These are phyloP conservation scores for Clonostachys chloroleuca DNA, from an alignment of 2,329 filamentous ascomycete genomes.

Conservation along the genomic window DNA sequence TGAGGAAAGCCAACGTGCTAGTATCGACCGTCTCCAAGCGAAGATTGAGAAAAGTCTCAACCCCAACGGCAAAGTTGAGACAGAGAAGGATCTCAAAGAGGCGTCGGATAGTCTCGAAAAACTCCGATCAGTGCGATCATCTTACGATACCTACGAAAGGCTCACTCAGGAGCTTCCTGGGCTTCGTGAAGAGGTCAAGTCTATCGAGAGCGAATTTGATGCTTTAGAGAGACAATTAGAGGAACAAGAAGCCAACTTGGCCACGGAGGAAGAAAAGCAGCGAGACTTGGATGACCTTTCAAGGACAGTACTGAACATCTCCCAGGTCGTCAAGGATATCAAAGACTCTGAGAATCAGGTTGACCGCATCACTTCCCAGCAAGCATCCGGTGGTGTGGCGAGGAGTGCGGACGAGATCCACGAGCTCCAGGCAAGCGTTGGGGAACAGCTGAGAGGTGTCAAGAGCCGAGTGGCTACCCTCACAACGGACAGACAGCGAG, in stretches of 20 bases:
- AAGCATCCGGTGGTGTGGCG: slow-evolving; percentile 60
- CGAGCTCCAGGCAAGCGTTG: slow-evolving; percentile 62
- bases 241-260: slow-evolving; percentile 61
- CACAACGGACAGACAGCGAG: slow-evolving; percentile 65
- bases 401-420: slow-evolving; percentile 82
- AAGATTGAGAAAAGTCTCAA: slow-evolving; percentile 62
- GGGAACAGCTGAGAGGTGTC: slow-evolving; percentile 61
- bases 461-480: slow-evolving; percentile 64
- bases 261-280: slow-evolving; percentile 59
- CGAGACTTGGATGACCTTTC: slow-evolving; percentile 71
- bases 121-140: slow-evolving; percentile 57
- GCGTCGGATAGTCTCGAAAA: slow-evolving; percentile 45
- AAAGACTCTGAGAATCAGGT: slow-evolving; percentile 69
- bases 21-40: slow-evolving; percentile 55
- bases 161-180: slow-evolving; percentile 68
- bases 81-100: slow-evolving; percentile 56
- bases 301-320: slow-evolving; percentile 73
- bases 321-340: slow-evolving; percentile 69
- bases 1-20: slow-evolving; percentile 51
- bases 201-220: slow-evolving; percentile 58
- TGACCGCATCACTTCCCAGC: slow-evolving; percentile 68
- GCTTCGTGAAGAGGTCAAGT: slow-evolving; percentile 58
- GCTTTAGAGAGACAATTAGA: slow-evolving; percentile 58
- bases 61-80: slow-evolving; percentile 56
- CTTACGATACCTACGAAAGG: slow-evolving; percentile 71